Evolutionary conservation across 495 filamentous ascomycete species (phyloP).

Genomic region (Xylaria flabelliformis): DNA sequence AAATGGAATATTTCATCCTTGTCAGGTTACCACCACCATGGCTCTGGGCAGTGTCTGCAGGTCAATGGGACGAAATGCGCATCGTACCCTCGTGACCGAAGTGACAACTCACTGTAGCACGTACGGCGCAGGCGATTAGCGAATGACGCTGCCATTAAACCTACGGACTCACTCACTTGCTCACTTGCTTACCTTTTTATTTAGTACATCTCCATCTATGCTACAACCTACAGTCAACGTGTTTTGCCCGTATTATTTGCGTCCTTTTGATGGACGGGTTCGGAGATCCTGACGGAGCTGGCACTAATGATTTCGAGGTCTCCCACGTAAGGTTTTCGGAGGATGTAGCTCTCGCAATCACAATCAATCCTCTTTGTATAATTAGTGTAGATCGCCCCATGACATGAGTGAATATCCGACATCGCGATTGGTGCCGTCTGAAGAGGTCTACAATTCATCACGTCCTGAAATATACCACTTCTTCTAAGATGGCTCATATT

Average conservation of each 20-base stretch:
- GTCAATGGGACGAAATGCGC: constrained; percentile 8
- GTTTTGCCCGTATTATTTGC: background rate
- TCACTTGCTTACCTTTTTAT: constrained; percentile 12
- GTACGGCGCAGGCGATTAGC: constrained; percentile 5
- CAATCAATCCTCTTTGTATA: constrained; percentile 1
- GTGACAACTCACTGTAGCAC: constrained; percentile 7
- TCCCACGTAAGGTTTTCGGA: background rate
- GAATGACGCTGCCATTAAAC: background rate
- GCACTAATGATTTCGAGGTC: background rate
- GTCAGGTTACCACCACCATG: constrained; percentile 27
- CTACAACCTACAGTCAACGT: constrained; percentile 8
- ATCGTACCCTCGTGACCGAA: constrained; percentile 19
- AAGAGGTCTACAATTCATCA: background rate
- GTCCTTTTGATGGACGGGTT: background rate
- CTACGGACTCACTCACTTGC: background rate
- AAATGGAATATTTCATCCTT: constrained; percentile 14
- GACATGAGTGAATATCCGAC: background rate
- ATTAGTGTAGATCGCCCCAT: constrained; percentile 16
- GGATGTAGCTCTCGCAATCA: constrained; percentile 9
- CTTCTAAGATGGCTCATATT: constrained; percentile 2
- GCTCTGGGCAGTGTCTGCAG: constrained; percentile 28
- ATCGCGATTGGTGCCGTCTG: background rate
- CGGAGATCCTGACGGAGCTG: background rate
- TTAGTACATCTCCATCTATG: background rate
- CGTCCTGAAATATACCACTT: background rate